Conservation (phyloP, 2,329 filamentous ascomycete species). For the Chaetomium strumarium region DNA sequence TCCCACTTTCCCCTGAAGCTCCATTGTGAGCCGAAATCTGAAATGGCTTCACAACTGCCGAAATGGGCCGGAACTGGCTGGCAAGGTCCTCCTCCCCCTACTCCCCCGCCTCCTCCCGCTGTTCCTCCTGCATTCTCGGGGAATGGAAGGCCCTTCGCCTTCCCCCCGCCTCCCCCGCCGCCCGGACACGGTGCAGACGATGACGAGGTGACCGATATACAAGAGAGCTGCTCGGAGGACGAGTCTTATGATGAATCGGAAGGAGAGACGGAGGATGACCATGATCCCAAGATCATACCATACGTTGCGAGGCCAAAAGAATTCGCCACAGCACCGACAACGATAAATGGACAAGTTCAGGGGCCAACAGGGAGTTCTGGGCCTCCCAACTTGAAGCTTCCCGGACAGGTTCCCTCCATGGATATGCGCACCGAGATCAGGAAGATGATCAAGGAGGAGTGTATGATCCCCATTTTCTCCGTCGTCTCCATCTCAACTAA, state of each 20-base stretch:
- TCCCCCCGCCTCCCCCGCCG: neutral
- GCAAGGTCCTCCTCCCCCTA: neutral
- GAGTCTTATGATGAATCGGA: slow-evolving; percentile 3
- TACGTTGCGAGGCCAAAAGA: slow-evolving; percentile 1
- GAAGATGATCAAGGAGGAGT: slow-evolving; percentile 20
- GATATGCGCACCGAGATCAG: slow-evolving; percentile 15
- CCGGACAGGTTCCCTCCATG: neutral
- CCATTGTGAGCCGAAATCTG: neutral
- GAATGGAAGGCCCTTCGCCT: neutral
- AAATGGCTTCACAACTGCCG: slow-evolving; percentile 1
- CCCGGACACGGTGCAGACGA: neutral
- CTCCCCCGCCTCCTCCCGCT: neutral
- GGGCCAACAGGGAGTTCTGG: neutral
- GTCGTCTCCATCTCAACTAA: neutral
- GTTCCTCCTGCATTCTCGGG: neutral
- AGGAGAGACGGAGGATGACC: neutral
- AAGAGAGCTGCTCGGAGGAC: neutral
- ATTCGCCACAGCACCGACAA: too few species aligned
- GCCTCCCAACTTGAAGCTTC: neutral
- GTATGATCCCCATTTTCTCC: slow-evolving; percentile 2
- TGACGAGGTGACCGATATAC: neutral
- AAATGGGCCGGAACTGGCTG: neutral
- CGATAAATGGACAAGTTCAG: neutral
- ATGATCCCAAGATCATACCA: neutral
- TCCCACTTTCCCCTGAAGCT: too few species aligned